Evolutionary conservation across 2,329 filamentous ascomycete species (phyloP), one percentile per base, ranked within the genome.

Genomic region (Curvularia verruculosa): DNA sequence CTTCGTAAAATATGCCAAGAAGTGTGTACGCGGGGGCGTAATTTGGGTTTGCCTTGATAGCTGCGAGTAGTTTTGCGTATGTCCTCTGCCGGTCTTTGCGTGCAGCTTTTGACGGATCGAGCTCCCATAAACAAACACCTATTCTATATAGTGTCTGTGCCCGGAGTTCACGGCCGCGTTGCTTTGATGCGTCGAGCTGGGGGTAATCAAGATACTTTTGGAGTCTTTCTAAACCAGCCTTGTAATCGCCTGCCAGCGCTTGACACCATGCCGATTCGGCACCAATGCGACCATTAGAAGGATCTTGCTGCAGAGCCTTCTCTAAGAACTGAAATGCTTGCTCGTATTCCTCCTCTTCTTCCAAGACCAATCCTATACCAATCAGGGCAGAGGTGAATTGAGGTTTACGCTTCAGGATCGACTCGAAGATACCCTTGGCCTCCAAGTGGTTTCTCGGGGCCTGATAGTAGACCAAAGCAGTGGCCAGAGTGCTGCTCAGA

Each of bases 211-310:
- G 78, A 58, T 89, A 92, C 7, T 81, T 81, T 67, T 92, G 85
- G 0, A 99, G 81, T 60, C 92, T 89, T 1, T 83, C 76, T 41
- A 88, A 83, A 9, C 91, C 92, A 19, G 78, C 78, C 50, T 83
- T 77, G 73, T 91, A 88, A 67, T 96, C 87, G 10, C 92, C 91
- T 67, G 87, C 89, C 13, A 96, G 83, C 9, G 92, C 91, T 70
- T 90, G 91, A 61, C 95, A 92, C 95, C 95, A 99, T 1, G 92
- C 94, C 18, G 92, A 87, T 76, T 99, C 96, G 15, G 90, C 89
- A 53, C 87, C 88, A 41, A 99, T 89, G 28, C 88, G 89, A 19
- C 92, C 81, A 65, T 97, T 96, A 10, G 81, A 80, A 2, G 83
- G 80, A 69, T 96, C 91, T 23, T 90, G 85, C 61, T 87, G 75